Conservation (phyloP, 1,284 basidiomycete genomes). For the Pyrrhoderma noxium region DNA sequence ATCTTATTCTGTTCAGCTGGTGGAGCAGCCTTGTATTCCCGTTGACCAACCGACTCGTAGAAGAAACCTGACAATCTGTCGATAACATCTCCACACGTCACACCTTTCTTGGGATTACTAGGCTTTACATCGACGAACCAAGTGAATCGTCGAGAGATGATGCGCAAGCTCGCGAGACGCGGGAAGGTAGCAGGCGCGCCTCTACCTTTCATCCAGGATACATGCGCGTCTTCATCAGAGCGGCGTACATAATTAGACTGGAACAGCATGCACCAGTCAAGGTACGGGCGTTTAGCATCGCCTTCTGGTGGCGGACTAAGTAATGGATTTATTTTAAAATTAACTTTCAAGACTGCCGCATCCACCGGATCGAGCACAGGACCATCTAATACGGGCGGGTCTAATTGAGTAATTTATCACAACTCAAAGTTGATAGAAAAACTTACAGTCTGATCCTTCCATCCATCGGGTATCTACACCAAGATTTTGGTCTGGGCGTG, state of each 20-base stretch:
- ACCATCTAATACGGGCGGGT: conserved; percentile 47
- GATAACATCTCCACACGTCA: conserved; percentile 68
- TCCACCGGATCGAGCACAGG: conserved; percentile 62
- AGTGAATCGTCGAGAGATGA: conserved; percentile 47
- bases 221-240: conserved; percentile 45
- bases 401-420: no score
- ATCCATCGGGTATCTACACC: conserved; percentile 14
- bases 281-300: conserved; percentile 36
- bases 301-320: conserved; percentile 43
- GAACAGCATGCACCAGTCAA: conserved; percentile 74
- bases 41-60: conserved; percentile 40
- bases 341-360: conserved; percentile 40
- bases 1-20: conserved; percentile 33
- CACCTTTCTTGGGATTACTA: conserved; percentile 40
- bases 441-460: conserved; percentile 10
- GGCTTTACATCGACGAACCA: conserved; percentile 56
- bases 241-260: conserved; percentile 51
- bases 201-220: conserved; percentile 65
- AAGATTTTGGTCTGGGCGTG: conserved; percentile 1
- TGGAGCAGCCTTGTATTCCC: conserved; percentile 39
- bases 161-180: conserved; percentile 44
- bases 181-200: conserved; percentile 70
- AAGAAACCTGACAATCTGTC: conserved; percentile 47
- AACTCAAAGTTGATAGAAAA: no score
- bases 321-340: conserved; percentile 52